A percentile compares a stretch with the other conserved stretches of the same genome.
Evolutionary conservation across 495 filamentous ascomycete species (phyloP).

Genomic region (Neurospora sp.): DNA sequence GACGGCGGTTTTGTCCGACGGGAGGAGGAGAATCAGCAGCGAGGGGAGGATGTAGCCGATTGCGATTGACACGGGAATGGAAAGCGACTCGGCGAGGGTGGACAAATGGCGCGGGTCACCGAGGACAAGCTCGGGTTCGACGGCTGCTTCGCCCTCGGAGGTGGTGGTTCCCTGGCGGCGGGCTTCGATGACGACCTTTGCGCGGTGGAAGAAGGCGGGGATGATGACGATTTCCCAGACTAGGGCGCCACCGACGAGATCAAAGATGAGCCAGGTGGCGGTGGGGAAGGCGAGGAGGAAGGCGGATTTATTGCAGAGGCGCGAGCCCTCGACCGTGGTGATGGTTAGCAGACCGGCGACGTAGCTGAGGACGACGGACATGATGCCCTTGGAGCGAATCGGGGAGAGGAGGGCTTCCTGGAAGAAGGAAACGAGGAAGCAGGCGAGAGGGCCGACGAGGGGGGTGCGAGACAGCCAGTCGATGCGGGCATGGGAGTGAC

Average conservation of each 20-base stretch:
- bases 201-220: slow-evolving; percentile 29
- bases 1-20: slow-evolving; percentile 45
- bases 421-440: slow-evolving; percentile 32
- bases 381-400: slow-evolving; percentile 13
- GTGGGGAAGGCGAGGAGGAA: slow-evolving; percentile 27
- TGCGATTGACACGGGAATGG: slow-evolving; percentile 29
- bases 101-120: slow-evolving; percentile 23
- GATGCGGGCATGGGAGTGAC: slow-evolving; percentile 28
- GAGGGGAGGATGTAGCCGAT: slow-evolving; percentile 27
- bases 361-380: slow-evolving; percentile 21
- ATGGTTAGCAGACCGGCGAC: slow-evolving; percentile 26
- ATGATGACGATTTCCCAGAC: slow-evolving; percentile 33
- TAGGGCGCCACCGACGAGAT: slow-evolving; percentile 29
- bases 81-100: slow-evolving; percentile 22
- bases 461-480: slow-evolving; percentile 23
- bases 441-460: slow-evolving; percentile 24
- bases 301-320: slow-evolving; percentile 24
- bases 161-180: slow-evolving; percentile 1
- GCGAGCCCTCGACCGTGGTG: slow-evolving; percentile 26
- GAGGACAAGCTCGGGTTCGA: slow-evolving; percentile 14
- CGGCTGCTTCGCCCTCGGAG: not conserved
- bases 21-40: slow-evolving; percentile 60
- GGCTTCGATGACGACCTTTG: slow-evolving; percentile 16
- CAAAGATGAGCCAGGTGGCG: slow-evolving; percentile 28
- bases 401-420: slow-evolving; percentile 16